These are phyloP conservation scores for Phylloporus sp. DNA, from an alignment of 768 basidiomycete species.

Conservation along the genomic window DNA sequence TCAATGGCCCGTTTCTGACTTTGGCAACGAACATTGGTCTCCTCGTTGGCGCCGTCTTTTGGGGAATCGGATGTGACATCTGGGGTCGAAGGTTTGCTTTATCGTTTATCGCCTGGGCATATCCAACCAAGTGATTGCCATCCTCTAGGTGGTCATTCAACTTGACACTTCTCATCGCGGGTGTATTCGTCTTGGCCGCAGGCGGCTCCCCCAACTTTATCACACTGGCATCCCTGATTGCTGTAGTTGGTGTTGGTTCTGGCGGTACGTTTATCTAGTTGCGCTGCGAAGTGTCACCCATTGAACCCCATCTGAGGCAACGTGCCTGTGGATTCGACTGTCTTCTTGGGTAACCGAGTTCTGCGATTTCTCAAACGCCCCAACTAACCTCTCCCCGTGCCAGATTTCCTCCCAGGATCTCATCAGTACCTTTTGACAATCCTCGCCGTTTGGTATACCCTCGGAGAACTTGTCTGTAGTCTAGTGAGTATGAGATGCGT, in stretches of 20 bases:
- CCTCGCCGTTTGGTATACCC: constrained; percentile 56
- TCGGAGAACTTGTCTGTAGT: constrained; percentile 50
- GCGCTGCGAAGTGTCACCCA: neutral
- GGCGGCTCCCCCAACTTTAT: constrained; percentile 46
- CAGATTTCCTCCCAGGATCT: constrained; percentile 48
- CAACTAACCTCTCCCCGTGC: constrained; percentile 3
- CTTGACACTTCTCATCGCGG: constrained; percentile 49
- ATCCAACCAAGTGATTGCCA: constrained; percentile 40
- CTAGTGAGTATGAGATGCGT: constrained; percentile 30
- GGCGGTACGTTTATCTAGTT: constrained; percentile 33
- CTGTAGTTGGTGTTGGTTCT: constrained; percentile 44
- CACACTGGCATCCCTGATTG: constrained; percentile 45
- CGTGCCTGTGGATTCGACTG: constrained; percentile 51
- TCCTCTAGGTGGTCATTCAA: constrained; percentile 50
- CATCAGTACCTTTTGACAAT: constrained; percentile 59
- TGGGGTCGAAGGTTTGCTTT: constrained; percentile 44
- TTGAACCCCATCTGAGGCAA: constrained; percentile 36
- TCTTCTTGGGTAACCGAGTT: constrained; percentile 42
- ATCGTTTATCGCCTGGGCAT: constrained; percentile 9
- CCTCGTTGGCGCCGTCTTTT: constrained; percentile 47
- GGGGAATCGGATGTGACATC: constrained; percentile 48
- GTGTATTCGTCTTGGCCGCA: constrained; percentile 49
- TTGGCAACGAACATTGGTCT: constrained; percentile 53
- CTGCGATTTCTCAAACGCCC: neutral
- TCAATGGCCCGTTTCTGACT: constrained; percentile 44